Base-by-base conservation (phyloP, 768 basidiomycete genomes). In the Lanmaoa rubissima region DNA sequence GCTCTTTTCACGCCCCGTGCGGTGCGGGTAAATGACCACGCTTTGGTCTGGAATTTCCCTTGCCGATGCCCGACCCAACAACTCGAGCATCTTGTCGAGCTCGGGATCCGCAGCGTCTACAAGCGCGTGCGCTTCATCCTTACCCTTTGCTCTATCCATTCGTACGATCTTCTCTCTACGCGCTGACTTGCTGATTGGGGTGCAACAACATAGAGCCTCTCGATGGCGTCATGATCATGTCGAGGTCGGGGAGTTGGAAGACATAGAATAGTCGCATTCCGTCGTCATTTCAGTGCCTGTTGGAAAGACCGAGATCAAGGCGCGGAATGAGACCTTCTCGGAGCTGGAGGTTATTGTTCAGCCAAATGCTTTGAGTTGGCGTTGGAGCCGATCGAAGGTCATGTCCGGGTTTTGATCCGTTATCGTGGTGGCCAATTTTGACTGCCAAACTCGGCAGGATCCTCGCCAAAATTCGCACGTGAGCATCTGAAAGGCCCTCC, bases 161-260 rank as follows among this genome's bases (percentile, higher is more conserved):
- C 92, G 81, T 12, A 81, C 81, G 14, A 86, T 63, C 67, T 92
- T 90, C 26, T 82, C 75, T 95, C 94, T n/a, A 91, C 93, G 1
- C 97, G 85, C 71, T 99, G 96, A 68, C 94, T 88, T 57, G 88
- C 84, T 41, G 98, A 73, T 69, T 96, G 94, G 1, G 96, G 95
- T 0, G 93, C 85, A 32, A 88, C 89, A 9, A 82, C 71, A 69
- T 96, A 92, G 12, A 98, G 75, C 38, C 94, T 79, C 69, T 96
- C 94, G 64, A 99, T 95, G 31, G 97, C 94, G 69, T 82, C 0
- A 91, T 84, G 45, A 98, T 85, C 12, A 82, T 79, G 62, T 97
- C 93, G 21, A 98, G 77, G 69, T 98, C 96, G 65, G 73, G 49
- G 84, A 75, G 84, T 87, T 48, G 35, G 59, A 55, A 39, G 57